Conservation (phyloP, 1,284 basidiomycete species). For the Boletus semigastroideus region DNA sequence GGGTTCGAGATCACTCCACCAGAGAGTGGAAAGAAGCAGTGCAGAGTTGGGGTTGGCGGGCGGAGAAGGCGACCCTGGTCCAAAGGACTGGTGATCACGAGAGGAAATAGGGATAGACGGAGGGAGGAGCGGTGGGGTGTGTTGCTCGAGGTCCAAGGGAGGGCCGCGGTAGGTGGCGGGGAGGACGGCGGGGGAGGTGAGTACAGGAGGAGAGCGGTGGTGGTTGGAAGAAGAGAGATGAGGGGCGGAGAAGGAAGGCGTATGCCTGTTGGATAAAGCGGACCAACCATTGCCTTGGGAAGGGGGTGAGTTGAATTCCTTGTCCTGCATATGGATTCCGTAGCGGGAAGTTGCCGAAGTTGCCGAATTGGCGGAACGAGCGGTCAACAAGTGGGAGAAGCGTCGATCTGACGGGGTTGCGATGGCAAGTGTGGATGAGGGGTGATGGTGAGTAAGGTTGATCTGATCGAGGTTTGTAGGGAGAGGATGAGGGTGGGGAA, state of each 20-base stretch:
- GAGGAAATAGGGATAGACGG: constrained; percentile 28
- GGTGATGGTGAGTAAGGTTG: constrained; percentile 14
- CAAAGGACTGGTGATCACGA: constrained; percentile 21
- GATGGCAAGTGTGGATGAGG: constrained; percentile 13
- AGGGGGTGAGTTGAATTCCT: constrained; percentile 32
- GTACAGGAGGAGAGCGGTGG: constrained; percentile 31
- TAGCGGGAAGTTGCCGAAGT: constrained; percentile 33
- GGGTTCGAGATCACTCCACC: constrained; percentile 81
- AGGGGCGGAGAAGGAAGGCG: constrained; percentile 30
- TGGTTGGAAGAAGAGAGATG: constrained; percentile 35
- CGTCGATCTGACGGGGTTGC: constrained; percentile 25
- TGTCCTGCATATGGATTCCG: constrained; percentile 36
- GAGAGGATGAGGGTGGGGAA: constrained; percentile 20
- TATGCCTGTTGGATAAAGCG: constrained; percentile 47
- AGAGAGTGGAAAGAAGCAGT: constrained; percentile 56
- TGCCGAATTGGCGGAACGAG: constrained; percentile 14
- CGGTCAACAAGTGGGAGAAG: constrained; percentile 15
- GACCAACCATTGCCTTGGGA: constrained; percentile 29
- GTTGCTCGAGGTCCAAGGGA: constrained; percentile 40
- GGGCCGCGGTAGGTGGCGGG: constrained; percentile 19
- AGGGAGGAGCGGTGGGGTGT: constrained; percentile 33
- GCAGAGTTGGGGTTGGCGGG: constrained; percentile 29
- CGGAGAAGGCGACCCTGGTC: constrained; percentile 26
- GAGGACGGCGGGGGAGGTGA: constrained; percentile 16
- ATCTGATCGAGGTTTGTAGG: constrained; percentile 19